These are phyloP conservation scores for Termitomyces sp. DNA, from an alignment of 768 basidiomycete species.

Conservation along the genomic window DNA sequence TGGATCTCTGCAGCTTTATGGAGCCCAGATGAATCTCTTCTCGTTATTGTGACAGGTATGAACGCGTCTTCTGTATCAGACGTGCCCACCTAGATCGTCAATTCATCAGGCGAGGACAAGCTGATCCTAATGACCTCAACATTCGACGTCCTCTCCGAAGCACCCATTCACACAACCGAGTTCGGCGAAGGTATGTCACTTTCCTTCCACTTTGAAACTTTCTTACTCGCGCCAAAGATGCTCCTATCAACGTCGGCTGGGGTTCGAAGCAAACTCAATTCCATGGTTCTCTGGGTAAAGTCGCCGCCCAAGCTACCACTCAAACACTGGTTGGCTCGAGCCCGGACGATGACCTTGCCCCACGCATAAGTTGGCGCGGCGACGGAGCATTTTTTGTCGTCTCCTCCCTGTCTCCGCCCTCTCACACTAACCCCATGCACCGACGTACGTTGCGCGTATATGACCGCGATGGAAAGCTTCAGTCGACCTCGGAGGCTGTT, in stretches of 20 bases:
- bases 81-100: not conserved
- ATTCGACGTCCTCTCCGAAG: constrained; percentile 87
- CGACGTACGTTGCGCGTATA: constrained; percentile 71
- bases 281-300: constrained; percentile 91
- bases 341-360: constrained; percentile 66
- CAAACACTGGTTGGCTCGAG: constrained; percentile 43
- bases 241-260: constrained; percentile 96
- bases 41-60: constrained; percentile 78
- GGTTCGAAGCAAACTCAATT: constrained; percentile 97
- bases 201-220: not conserved
- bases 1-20: constrained; percentile 82
- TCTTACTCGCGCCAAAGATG: constrained; percentile 44
- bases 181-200: constrained; percentile 74
- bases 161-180: constrained; percentile 62
- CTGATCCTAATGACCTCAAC: constrained; percentile 85
- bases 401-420: constrained; percentile 58
- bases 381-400: constrained; percentile 89
- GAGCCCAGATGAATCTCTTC: constrained; percentile 89
- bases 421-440: constrained; percentile 22
- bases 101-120: constrained; percentile 63
- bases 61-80: not conserved
- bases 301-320: constrained; percentile 58
- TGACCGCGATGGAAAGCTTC: constrained; percentile 67
- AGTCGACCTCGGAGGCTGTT: constrained; percentile 82
- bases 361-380: constrained; percentile 90